A percentile compares a stretch with the other conserved stretches of the same genome.
phyloP scores from a whole-genome alignment of 257 asterid genomes.

The Lycium barbarum region DNA sequence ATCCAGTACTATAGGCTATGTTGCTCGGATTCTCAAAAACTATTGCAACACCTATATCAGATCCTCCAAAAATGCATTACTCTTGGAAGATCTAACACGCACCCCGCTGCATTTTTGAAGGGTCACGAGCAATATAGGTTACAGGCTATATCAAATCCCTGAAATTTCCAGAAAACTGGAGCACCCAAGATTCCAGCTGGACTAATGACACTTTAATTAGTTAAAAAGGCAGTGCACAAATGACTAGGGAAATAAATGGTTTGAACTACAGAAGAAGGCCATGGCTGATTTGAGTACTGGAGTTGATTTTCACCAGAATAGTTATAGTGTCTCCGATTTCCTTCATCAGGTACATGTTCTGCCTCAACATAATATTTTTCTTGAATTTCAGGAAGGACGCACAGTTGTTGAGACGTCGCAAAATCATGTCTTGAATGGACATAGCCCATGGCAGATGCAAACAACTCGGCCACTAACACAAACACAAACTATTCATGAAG shows the following conservation, averaged over 20 bases:
- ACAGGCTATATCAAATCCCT: not conserved
- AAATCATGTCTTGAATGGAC: slow-evolving; percentile 34
- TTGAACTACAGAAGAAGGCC: not conserved
- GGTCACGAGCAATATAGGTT: not conserved
- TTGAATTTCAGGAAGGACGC: slow-evolving; percentile 68
- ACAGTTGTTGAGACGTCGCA: slow-evolving; percentile 56
- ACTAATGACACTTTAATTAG: not conserved
- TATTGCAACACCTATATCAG: too few relatives aligned
- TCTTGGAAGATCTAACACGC: not conserved
- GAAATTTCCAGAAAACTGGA: too few relatives aligned
- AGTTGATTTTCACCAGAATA: slow-evolving; percentile 22
- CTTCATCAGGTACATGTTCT: not conserved
- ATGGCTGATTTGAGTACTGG: not conserved
- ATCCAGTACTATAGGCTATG: not conserved
- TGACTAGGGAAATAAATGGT: not conserved
- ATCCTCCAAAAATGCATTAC: not conserved
- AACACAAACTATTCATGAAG: slow-evolving; percentile 62
- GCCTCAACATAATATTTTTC: slow-evolving; percentile 15
- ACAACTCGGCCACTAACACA: slow-evolving; percentile 41
- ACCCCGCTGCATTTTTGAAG: not conserved
- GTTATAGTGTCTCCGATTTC: not conserved
- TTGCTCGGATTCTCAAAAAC: not conserved
- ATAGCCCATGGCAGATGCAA: slow-evolving; percentile 37
- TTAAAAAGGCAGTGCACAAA: not conserved
- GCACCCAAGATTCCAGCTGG: not conserved